A percentile compares a stretch with the other conserved stretches of the same genome.
phyloP scores from a whole-genome alignment of 2,329 filamentous ascomycete genomes.

The Endoconidiophora polonica region DNA sequence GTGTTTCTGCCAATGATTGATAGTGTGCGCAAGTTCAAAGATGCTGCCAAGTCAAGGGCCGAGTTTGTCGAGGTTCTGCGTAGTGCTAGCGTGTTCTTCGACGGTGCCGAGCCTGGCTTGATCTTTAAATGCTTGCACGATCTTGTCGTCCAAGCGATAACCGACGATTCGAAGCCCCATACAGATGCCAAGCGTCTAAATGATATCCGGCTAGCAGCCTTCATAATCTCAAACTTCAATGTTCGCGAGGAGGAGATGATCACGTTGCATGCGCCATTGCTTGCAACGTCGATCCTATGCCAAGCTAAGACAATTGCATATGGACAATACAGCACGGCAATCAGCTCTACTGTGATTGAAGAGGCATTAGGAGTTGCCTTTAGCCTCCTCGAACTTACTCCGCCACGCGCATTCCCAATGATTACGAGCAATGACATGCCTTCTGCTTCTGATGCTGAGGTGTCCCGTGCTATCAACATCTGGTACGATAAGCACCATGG shows the following conservation, averaged over 20 bases:
- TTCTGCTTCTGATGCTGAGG: slow-evolving; percentile 20
- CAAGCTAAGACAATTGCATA: slow-evolving; percentile 7
- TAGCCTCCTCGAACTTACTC: slow-evolving; percentile 45
- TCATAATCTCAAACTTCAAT: slow-evolving; percentile 79
- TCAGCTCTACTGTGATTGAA: slow-evolving; percentile 32
- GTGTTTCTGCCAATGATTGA: slow-evolving; percentile 76
- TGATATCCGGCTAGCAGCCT: slow-evolving; percentile 58
- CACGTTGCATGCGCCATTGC: slow-evolving; percentile 63
- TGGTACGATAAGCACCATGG: slow-evolving; percentile 59
- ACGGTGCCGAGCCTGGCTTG: slow-evolving; percentile 84
- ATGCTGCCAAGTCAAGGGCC: slow-evolving; percentile 42
- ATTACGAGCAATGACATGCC: slow-evolving; percentile 12
- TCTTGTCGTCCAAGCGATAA: slow-evolving; percentile 44
- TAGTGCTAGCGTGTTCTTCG: slow-evolving; percentile 91
- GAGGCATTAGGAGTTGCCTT: slow-evolving; percentile 32
- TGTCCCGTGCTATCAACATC: slow-evolving; percentile 41
- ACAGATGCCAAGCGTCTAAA: slow-evolving; percentile 32
- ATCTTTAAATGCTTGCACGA: slow-evolving; percentile 74
- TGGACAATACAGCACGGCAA: slow-evolving; percentile 27
- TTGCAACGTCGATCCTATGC: slow-evolving; percentile 43
- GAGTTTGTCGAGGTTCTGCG: slow-evolving; percentile 76
- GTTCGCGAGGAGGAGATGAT: slow-evolving; percentile 94
- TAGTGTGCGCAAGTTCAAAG: slow-evolving; percentile 62
- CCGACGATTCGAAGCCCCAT: neutral
- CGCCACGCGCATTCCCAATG: slow-evolving; percentile 42